Base-by-base conservation (phyloP, 805 yeast species). In the Teunomyces kruisii region DNA sequence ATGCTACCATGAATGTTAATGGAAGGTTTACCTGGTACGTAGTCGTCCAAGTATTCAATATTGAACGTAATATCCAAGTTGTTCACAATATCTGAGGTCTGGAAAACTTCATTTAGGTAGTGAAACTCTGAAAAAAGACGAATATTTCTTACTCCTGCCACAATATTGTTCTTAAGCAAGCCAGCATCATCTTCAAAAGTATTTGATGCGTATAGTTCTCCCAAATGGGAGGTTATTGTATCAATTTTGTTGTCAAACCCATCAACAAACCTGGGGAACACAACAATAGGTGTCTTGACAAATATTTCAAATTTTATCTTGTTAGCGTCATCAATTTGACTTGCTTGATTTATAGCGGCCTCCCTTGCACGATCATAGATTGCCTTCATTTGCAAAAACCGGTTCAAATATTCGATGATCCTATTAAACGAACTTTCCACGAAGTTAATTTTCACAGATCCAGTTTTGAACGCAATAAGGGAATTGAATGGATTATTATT, bases 331-430 rank as follows among this genome's bases (percentile, higher is more conserved):
- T 80, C 79, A 35, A 83, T 72, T 50, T 81, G 82, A 36, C 72
- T 80, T 0, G 94, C 94, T 61, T 88, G 96, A 53, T 85, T 80
- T 53, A 89, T 78, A 0, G 98, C 96, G 9, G 90, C 88, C 56
- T 85, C 88, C 46, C 98, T 78, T 0, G 98, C 96, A 15, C 78
- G 71, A 57, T 94, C 99, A 62, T 87, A 95, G n/a, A 91, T 74
- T 3, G 79, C 80, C 63, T 94, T 94, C 96, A 92, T 88, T 53
- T 78, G 78, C 47, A 81, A 84, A 57, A 95, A 87, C 53, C 85
- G 86, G 51, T 80, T 80, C 55, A 89, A 68, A 55, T 81, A 92
- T 9, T 76, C 72, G 26, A 85, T 57, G 9, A 95, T 76, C 51
- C 83, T 78, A 28, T 82, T 75, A 46, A 90, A 75, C 0, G 97